phyloP scores from a whole-genome alignment of 495 filamentous ascomycete species.

The Neurospora hispaniola region DNA sequence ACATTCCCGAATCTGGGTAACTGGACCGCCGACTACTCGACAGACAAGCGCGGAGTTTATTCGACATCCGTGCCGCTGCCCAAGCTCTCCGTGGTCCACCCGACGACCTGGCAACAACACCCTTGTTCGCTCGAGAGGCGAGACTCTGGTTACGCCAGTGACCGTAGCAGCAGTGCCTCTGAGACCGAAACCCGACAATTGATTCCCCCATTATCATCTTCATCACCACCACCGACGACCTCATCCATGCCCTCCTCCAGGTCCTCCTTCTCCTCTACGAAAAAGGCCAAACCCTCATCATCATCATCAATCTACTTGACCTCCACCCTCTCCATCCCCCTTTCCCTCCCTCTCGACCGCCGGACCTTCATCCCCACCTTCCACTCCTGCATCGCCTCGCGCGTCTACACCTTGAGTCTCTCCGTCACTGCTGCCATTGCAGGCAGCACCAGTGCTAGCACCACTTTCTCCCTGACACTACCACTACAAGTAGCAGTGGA shows the following conservation, averaged over 20 bases:
- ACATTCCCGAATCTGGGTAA: slow-evolving; percentile 50
- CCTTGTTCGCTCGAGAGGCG: slow-evolving; percentile 34
- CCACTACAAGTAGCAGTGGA: slow-evolving; percentile 66
- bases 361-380: slow-evolving; percentile 80
- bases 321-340: slow-evolving; percentile 57
- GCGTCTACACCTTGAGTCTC: slow-evolving; percentile 68
- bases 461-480: slow-evolving; percentile 53
- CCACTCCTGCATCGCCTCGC: slow-evolving; percentile 72
- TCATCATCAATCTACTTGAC: slow-evolving; percentile 43
- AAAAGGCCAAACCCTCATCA: slow-evolving; percentile 2
- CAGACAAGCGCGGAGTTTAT: slow-evolving; percentile 52
- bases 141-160: slow-evolving; percentile 45
- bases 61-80: slow-evolving; percentile 51
- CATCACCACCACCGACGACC: background rate
- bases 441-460: slow-evolving; percentile 23
- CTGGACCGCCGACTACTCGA: slow-evolving; percentile 32
- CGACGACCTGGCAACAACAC: slow-evolving; percentile 55
- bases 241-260: too few species aligned
- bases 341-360: slow-evolving; percentile 54
- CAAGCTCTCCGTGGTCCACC: slow-evolving; percentile 50
- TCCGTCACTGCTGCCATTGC: slow-evolving; percentile 44
- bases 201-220: background rate
- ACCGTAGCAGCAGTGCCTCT: background rate
- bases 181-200: background rate
- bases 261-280: background rate